Evolutionary conservation across 306 rosid species (phyloP).

Genomic region (Gastrolobium villosum): DNA sequence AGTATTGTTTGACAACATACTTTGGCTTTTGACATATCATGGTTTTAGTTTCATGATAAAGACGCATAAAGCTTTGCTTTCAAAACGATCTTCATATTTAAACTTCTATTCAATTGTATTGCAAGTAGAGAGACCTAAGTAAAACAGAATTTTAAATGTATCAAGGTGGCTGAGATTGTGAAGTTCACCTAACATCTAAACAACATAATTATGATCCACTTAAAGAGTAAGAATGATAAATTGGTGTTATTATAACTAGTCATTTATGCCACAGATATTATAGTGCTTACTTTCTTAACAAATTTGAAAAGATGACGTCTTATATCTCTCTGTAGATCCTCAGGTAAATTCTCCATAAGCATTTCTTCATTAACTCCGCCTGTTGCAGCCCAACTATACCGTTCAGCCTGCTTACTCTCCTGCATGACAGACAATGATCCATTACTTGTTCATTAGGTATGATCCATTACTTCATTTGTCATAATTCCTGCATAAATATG

Average conservation of each 20-base stretch:
- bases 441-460: background rate
- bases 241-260: conserved; percentile 6
- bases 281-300: conserved; percentile 47
- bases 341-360: conserved; percentile 81
- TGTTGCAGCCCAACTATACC: conserved; percentile 90
- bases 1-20: background rate
- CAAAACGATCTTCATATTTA: background rate
- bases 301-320: conserved; percentile 83
- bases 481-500: background rate
- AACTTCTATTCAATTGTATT: background rate
- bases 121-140: background rate
- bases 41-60: conserved; percentile 19
- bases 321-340: conserved; percentile 86
- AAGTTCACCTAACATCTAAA: conserved; percentile 14
- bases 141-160: conserved; percentile 4
- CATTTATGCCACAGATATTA: no score
- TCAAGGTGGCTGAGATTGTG: background rate
- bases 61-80: conserved; percentile 22
- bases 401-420: conserved; percentile 84
- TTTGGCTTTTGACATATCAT: background rate
- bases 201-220: background rate
- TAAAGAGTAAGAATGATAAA: no score
- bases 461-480: background rate
- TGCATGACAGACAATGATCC: conserved; percentile 35
- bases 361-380: conserved; percentile 89